Evolutionary conservation across 345 rosid species (phyloP).

Genomic region (Corymbia maculata): DNA sequence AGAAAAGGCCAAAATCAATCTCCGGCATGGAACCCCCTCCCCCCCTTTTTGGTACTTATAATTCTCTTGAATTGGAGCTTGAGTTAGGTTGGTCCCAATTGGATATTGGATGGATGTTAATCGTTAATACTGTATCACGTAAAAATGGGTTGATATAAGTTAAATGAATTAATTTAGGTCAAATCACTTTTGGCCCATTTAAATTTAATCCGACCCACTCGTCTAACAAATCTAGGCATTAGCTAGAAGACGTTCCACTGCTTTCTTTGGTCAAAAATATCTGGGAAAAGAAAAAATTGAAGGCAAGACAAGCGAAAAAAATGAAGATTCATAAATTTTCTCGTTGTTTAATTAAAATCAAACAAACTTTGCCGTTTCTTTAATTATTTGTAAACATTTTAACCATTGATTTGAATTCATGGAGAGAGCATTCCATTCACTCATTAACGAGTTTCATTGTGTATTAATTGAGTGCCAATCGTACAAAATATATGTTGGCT

Average conservation of each 20-base stretch:
- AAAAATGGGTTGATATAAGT: not conserved
- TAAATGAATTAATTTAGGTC: not conserved
- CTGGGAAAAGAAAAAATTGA: not conserved
- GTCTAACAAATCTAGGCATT: not conserved
- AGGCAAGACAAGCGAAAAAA: not conserved
- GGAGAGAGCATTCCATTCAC: not conserved
- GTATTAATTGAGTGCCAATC: too few relatives aligned
- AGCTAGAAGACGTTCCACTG: accelerated
- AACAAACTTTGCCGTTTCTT: not conserved
- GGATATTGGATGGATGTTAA: not conserved
- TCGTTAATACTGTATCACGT: accelerated
- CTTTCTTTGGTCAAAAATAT: not conserved
- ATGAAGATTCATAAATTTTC: too few relatives aligned
- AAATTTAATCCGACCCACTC: not conserved
- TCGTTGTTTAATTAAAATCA: not conserved
- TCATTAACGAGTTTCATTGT: too few relatives aligned
- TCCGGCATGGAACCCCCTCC: not conserved
- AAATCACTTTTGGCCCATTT: not conserved
- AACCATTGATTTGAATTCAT: not conserved
- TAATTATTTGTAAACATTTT: not conserved
- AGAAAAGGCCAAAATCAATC: not conserved
- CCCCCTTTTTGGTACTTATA: not conserved
- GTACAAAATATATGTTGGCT: too few relatives aligned
- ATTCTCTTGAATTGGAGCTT: not conserved
- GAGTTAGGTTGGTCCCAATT: not conserved